A percentile compares a stretch with the other conserved stretches of the same genome.
phyloP scores from a whole-genome alignment of 202 grass and related monocot genomes.

The Zizania palustris region DNA sequence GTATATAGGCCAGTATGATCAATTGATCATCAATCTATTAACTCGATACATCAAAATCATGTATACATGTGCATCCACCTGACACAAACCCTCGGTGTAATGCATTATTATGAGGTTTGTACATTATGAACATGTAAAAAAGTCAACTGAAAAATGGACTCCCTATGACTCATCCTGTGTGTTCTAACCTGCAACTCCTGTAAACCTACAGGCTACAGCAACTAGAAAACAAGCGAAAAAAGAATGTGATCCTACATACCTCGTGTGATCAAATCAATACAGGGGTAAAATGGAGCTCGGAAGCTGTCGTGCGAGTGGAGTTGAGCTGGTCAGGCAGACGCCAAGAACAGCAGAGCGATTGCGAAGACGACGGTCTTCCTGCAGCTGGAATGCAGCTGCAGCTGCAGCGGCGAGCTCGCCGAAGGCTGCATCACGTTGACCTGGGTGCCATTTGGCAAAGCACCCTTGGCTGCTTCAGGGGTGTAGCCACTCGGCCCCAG shows the following conservation, averaged over 20 bases:
- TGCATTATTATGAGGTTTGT: conserved; percentile 20
- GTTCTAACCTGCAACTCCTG: conserved; percentile 36
- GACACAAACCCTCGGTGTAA: conserved; percentile 22
- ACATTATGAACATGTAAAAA: conserved; percentile 30
- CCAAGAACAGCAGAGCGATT: conserved; percentile 34
- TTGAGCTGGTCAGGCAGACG: conserved; percentile 44
- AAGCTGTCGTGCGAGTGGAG: conserved; percentile 3
- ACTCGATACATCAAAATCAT: conserved; percentile 30
- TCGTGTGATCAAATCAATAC: conserved; percentile 28
- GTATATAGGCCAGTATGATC: neutral
- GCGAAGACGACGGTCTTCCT: neutral
- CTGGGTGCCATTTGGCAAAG: conserved; percentile 38
- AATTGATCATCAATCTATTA: conserved; percentile 5
- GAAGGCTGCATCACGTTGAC: conserved; percentile 39
- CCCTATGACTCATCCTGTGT: conserved; percentile 38
- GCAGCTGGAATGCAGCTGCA: conserved; percentile 27
- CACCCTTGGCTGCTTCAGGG: conserved; percentile 50
- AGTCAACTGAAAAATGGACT: conserved; percentile 37
- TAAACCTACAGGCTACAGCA: conserved; percentile 30
- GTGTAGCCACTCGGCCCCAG: conserved; percentile 44
- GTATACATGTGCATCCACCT: conserved; percentile 39
- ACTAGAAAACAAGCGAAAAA: conserved; percentile 33
- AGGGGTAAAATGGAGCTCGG: conserved; percentile 11
- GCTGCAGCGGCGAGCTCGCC: conserved; percentile 30
- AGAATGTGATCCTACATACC: conserved; percentile 42